Evolutionary conservation across 73 alveolate species (phyloP), one percentile per base, ranked within the genome.

Genomic region (Paramecium octaurelia): DNA sequence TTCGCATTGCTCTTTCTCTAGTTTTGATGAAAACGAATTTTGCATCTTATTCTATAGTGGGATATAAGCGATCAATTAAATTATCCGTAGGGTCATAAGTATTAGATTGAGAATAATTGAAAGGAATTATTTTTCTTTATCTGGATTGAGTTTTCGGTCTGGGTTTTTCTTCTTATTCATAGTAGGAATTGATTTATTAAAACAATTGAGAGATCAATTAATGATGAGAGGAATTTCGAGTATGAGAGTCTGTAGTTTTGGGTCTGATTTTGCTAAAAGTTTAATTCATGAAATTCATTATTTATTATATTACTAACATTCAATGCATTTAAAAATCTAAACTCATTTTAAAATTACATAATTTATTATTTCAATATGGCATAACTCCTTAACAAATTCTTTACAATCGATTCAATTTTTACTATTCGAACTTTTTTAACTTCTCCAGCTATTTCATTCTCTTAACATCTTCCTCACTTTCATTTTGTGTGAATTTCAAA

Each of bases 21-120:
- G 16, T 40, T 21, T 80, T 80, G 4, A 77, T 27, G 34, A 80
- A 80, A 11, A 24, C 36, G 12, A 80, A 44, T 44, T 80, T 80
- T n/a, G 77, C 64, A 80, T 80, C 91, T 10, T 23, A 9, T 14
- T 80, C 10, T 80, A 31, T 31, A 1, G 29, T 10, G 5, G 76
- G 91, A 80, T 43, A 46, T 24, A 80, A 35, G 3, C 76, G 2
- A 80, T 80, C 91, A 27, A 80, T 43, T 80, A 80, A 42, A 24
- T 34, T 23, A 1, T 31, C 35, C 0, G 91, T 44, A 31, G 76
- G 75, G 23, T 77, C 90, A 59, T 77, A 77, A 18, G 80, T 60
- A 10, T 60, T 44, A 20, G 44, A 60, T 60, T 36, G 3, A 21
- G 43, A 60, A 27, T 60, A 11, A 50, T 50, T 50, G 0, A 50